These are phyloP conservation scores for Eucalyptus cloeziana DNA, from an alignment of 345 rosid species.

Conservation along the genomic window DNA sequence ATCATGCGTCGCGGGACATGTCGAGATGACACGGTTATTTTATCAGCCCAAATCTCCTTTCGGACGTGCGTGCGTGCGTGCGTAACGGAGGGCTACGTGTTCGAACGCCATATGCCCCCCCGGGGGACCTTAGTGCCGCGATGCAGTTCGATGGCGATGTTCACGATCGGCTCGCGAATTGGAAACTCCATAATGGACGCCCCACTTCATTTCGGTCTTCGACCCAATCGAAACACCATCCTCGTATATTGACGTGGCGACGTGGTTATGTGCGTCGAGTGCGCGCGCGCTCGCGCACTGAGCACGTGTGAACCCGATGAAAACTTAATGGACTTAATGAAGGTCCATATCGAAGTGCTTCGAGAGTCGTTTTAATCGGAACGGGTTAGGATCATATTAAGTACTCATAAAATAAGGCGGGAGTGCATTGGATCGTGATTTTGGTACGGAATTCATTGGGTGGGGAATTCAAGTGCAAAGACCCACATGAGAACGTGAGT, in stretches of 20 bases:
- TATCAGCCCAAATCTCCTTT: not conserved
- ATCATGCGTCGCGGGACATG: not conserved
- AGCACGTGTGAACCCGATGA: not conserved
- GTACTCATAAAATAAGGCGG: not conserved
- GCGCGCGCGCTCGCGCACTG: not conserved
- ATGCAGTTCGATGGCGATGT: not conserved
- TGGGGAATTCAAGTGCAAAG: not conserved
- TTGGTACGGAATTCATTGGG: not conserved
- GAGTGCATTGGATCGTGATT: not conserved
- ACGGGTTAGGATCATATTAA: accelerated
- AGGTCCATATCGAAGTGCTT: not conserved
- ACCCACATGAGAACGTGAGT: not conserved
- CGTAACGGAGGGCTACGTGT: not conserved
- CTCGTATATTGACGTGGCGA: not conserved
- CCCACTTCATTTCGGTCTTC: not conserved
- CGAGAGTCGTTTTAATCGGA: accelerated
- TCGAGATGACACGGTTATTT: not conserved
- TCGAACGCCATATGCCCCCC: not conserved
- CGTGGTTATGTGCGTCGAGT: not conserved
- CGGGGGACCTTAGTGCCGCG: not conserved
- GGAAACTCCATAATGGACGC: not conserved
- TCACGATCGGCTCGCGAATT: not conserved
- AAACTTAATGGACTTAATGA: not conserved
- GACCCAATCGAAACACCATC: not conserved
- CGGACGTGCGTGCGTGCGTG: not conserved